Conservation (phyloP, 2,329 filamentous ascomycete genomes). For the Paraphoma sp. region DNA sequence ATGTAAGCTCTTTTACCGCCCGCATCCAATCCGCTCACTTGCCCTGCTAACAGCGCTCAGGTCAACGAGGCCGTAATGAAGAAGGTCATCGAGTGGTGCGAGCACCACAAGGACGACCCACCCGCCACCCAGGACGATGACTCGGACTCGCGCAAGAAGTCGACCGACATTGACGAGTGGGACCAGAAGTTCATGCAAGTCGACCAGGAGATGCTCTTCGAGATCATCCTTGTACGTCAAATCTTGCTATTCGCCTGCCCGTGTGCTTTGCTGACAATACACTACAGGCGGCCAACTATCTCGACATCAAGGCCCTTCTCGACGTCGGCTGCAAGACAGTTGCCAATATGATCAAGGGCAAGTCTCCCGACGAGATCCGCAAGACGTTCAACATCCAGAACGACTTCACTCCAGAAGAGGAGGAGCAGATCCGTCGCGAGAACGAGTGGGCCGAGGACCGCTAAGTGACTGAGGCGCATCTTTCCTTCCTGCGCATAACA, state of each 20-base stretch:
- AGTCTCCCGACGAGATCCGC: conserved; percentile 97
- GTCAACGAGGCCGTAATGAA: conserved; percentile 92
- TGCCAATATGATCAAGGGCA: conserved; percentile 99
- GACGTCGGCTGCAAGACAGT: conserved; percentile 99
- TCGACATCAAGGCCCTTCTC: conserved; percentile 97
- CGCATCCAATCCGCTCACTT: background rate
- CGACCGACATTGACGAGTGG: conserved; percentile 99
- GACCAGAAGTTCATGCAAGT: conserved; percentile 99
- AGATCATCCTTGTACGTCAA: conserved; percentile 86
- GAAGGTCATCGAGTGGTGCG: conserved; percentile 98
- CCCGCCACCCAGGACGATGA: conserved; percentile 84
- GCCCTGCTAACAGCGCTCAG: conserved; percentile 45
- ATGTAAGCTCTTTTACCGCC: conserved; percentile 53
- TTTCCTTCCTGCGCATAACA: background rate
- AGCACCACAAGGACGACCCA: conserved; percentile 91
- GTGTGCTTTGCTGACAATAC: conserved; percentile 19
- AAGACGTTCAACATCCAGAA: conserved; percentile 99
- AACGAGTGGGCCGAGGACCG: conserved; percentile 60
- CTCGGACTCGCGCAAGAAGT: conserved; percentile 94
- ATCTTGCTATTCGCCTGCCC: background rate
- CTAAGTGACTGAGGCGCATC: conserved; percentile 20
- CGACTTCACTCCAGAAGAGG: conserved; percentile 98
- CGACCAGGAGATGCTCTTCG: conserved; percentile 99
- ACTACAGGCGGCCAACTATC: conserved; percentile 88
- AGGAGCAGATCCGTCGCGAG: conserved; percentile 80